Percentiles rank a stretch among this genome's conserved stretches.
These are phyloP conservation scores for Schizosaccharomyces octosporus DNA, from an alignment of 805 yeast genomes.

Conservation along the genomic window DNA sequence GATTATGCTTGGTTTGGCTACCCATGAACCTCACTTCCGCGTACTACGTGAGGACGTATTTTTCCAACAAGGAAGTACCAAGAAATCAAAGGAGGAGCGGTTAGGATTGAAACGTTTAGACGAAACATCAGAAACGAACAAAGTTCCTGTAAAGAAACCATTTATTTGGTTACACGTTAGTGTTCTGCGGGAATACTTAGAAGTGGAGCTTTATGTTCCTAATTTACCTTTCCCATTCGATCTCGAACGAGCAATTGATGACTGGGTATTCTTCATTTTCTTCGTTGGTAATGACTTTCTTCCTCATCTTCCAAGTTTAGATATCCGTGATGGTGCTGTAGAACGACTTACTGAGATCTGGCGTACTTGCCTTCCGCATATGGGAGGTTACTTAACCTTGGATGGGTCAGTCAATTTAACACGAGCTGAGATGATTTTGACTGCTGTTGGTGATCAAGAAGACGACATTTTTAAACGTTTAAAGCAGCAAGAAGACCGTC, in stretches of 20 bases:
- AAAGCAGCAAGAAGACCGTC: constrained; percentile 43
- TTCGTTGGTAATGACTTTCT: constrained; percentile 95
- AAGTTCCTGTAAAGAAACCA: constrained; percentile 32
- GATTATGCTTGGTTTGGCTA: constrained; percentile 82
- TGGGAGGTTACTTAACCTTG: constrained; percentile 61
- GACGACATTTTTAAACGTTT: constrained; percentile 48
- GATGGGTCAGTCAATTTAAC: constrained; percentile 64
- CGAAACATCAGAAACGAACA: constrained; percentile 13
- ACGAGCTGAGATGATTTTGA: constrained; percentile 49
- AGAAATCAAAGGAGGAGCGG: constrained; percentile 12
- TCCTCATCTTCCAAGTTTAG: constrained; percentile 85
- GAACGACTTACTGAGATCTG: constrained; percentile 60
- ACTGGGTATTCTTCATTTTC: constrained; percentile 97
- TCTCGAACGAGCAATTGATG: constrained; percentile 86
- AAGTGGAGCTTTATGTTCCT: constrained; percentile 53
- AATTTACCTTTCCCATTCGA: constrained; percentile 53
- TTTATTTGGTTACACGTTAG: constrained; percentile 84
- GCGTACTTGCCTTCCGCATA: constrained; percentile 43
- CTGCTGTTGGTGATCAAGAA: constrained; percentile 45
- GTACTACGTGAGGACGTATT: constrained; percentile 91
- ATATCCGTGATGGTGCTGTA: constrained; percentile 83
- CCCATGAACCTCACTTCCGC: constrained; percentile 92
- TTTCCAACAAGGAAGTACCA: constrained; percentile 29
- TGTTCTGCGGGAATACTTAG: constrained; percentile 67
- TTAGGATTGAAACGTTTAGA: constrained; percentile 18